Percentiles rank a stretch among this genome's conserved stretches.
phyloP scores from a whole-genome alignment of 2,329 filamentous ascomycete genomes.

The Karstenula rhodostoma region DNA sequence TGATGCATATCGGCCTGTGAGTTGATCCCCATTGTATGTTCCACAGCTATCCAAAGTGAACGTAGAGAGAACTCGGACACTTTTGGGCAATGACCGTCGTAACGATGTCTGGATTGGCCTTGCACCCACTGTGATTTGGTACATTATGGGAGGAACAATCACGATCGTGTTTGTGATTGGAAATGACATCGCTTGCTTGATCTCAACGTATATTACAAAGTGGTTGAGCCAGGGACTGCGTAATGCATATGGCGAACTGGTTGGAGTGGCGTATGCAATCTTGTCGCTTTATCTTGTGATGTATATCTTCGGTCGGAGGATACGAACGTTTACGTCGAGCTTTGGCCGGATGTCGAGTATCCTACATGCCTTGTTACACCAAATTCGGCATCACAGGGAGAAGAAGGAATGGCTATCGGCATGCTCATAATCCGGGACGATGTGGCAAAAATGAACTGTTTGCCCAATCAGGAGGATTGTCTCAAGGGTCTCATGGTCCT shows the following conservation, averaged over 20 bases:
- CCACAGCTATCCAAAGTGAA: too few species aligned
- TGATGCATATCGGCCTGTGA: constrained; percentile 8
- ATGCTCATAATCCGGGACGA: neutral
- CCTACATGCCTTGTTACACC: neutral
- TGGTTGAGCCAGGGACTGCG: constrained; percentile 7
- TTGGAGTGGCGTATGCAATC: constrained; percentile 6
- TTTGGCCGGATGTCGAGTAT: constrained; percentile 8
- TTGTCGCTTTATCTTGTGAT: constrained; percentile 5
- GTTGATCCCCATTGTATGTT: too few species aligned
- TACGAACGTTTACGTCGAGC: constrained; percentile 5
- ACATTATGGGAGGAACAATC: constrained; percentile 6
- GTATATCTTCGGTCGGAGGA: constrained; percentile 5
- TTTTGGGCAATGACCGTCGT: too few species aligned
- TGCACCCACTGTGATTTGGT: too few species aligned
- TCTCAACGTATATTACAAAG: constrained; percentile 9
- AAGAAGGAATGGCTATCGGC: neutral
- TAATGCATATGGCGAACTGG: constrained; percentile 9
- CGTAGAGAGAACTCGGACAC: too few species aligned
- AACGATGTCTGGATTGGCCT: too few species aligned
- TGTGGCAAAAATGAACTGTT: neutral
- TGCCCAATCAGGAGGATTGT: neutral
- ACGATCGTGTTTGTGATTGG: constrained; percentile 6
- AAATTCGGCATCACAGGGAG: neutral
- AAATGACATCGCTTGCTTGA: constrained; percentile 12
- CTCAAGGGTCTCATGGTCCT: neutral